Evolutionary conservation across 441 rosid species (phyloP).

Genomic region (Corymbia calophylla): DNA sequence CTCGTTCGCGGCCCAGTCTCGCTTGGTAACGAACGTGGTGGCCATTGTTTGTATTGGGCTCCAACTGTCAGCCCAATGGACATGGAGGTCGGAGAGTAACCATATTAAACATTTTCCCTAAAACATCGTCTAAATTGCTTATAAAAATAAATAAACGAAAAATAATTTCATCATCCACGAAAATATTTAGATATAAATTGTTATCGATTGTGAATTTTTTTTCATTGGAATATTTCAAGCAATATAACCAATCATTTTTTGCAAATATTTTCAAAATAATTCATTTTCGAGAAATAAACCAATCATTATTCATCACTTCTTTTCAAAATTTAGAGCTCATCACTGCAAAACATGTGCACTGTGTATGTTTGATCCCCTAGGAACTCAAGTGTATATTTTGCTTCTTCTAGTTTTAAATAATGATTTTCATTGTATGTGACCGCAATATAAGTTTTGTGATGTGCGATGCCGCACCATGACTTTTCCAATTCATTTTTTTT

Average conservation of each 20-base stretch:
- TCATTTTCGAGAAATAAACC: rapidly evolving
- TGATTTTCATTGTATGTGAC: neutral
- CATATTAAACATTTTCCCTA: neutral
- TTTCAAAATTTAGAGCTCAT: neutral
- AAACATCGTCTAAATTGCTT: neutral
- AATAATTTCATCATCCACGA: neutral
- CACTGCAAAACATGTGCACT: neutral
- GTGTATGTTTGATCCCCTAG: neutral
- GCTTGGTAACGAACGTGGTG: neutral
- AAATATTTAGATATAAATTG: neutral
- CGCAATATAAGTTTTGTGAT: neutral
- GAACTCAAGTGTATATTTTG: neutral
- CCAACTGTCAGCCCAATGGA: neutral
- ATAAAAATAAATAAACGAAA: neutral
- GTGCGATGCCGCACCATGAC: neutral
- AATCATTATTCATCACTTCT: neutral
- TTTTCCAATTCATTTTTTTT: neutral
- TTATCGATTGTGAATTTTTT: rapidly evolving
- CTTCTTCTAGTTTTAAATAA: neutral
- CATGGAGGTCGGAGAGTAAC: neutral
- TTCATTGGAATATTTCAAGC: neutral
- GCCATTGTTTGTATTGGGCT: neutral
- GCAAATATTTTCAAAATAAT: neutral
- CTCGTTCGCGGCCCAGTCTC: neutral
- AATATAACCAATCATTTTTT: rapidly evolving